Base-by-base conservation (phyloP, 164 flowering plant genomes). In the Annona cherimola region DNA sequence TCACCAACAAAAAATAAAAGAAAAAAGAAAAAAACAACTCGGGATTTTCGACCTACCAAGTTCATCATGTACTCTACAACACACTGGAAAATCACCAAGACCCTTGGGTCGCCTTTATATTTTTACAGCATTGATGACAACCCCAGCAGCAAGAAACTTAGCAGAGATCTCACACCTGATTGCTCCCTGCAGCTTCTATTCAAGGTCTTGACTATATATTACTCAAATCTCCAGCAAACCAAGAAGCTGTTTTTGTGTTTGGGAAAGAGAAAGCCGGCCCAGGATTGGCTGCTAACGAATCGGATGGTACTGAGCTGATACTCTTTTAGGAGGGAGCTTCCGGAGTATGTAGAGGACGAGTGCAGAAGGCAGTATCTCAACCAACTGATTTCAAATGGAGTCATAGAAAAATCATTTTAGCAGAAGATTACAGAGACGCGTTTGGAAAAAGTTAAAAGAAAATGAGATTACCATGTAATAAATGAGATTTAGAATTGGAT, bases 321-420 rank as follows among this genome's bases (percentile, higher is more conserved):
- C 74, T 81, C 94, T 85, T 80, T 88, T 94, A 1, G 96, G 97
- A 7, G 98, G 98, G 80, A 94, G 79, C 85, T 94, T 94, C 4
- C 98, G 90, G 75, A 92, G 79, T 79, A 94, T 90, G 88, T 75
- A 94, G 45, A 94, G 92, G 71, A 94, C 98, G 3, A 94, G 88
- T 18, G 96, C 96, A 8, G 98, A 94, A 55, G 98, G 98, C 44
- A 94, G 83, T 69, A 94, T 85, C 85, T 94, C 98, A 61, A 86
- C 87, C 68, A 90, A 77, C 98, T 94, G 89, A 73, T 78, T 71
- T 63, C 63, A 6, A 26, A 26, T 26, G 39, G 43, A 43, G 2
- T 1, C 8, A 0, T 5, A 44, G 50, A 35, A 41, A 16, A 39
- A 63, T 6, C 26, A 39, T 61, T 61, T 61, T 39, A 64, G 18